These are phyloP conservation scores for Hymenoscyphus repandus DNA, from an alignment of 2,329 filamentous ascomycete species.

Conservation along the genomic window DNA sequence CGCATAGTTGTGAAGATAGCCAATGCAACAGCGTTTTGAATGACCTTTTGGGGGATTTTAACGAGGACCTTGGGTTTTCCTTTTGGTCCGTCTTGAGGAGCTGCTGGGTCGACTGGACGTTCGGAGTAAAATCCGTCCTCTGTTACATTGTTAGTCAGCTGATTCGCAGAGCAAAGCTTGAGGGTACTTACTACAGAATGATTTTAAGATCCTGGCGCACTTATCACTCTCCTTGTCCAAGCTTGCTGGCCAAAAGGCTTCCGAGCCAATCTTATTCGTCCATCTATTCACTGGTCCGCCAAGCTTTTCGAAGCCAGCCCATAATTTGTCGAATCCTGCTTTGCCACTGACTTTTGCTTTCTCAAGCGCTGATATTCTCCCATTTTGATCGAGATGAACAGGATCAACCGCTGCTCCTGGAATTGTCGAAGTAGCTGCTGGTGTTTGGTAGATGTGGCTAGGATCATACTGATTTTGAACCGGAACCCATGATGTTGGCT, in stretches of 20 bases:
- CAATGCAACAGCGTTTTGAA: conserved; percentile 80
- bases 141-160: conserved; percentile 24
- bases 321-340: conserved; percentile 69
- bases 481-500: not conserved
- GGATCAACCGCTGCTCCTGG: not conserved
- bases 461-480: not conserved
- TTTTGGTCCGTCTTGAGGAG: conserved; percentile 34
- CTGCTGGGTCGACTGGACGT: conserved; percentile 18
- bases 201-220: conserved; percentile 79
- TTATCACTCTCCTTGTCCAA: conserved; percentile 88
- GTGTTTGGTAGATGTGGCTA: too few species aligned
- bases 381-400: not conserved
- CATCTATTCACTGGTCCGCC: conserved; percentile 74
- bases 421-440: not conserved
- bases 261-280: conserved; percentile 74
- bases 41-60: conserved; percentile 79
- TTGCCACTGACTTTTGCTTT: conserved; percentile 27
- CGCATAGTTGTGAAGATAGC: conserved; percentile 95
- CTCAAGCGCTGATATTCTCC: not conserved
- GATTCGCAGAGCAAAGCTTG: conserved; percentile 18
- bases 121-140: conserved; percentile 65
- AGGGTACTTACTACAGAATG: conserved; percentile 70
- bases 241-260: conserved; percentile 78
- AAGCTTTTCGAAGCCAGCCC: conserved; percentile 59
- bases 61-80: conserved; percentile 59